Evolutionary conservation across 768 basidiomycete genomes (phyloP).

Genomic region (Udeniomyces megalosporus): DNA sequence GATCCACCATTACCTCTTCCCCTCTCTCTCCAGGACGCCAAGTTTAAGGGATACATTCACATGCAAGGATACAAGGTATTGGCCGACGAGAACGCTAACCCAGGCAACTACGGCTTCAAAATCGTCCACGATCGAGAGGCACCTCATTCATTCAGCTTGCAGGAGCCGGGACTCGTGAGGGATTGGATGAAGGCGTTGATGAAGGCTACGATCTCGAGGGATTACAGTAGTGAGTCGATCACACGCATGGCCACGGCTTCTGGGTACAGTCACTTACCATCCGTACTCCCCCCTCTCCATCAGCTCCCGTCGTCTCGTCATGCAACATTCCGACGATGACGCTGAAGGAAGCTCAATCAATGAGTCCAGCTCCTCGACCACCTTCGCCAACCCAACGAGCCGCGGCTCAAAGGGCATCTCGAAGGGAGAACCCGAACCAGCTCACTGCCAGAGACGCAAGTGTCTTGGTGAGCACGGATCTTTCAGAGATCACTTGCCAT

Average conservation of each 20-base stretch:
- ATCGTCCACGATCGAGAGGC: conserved; percentile 78
- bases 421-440: conserved; percentile 69
- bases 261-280: no score
- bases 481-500: background rate
- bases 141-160: conserved; percentile 78
- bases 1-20: background rate
- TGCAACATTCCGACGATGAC: conserved; percentile 95
- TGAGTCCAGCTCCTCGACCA: conserved; percentile 89
- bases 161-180: conserved; percentile 66
- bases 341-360: conserved; percentile 79
- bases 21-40: conserved; percentile 50
- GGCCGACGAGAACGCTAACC: conserved; percentile 77
- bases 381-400: conserved; percentile 78
- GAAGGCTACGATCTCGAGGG: conserved; percentile 92
- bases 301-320: conserved; percentile 87
- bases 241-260: no score
- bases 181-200: conserved; percentile 99
- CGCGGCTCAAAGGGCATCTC: conserved; percentile 70
- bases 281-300: background rate
- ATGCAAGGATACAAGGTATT: conserved; percentile 81
- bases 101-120: conserved; percentile 87
- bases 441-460: conserved; percentile 56
- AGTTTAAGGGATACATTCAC: conserved; percentile 92
- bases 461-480: conserved; percentile 42
- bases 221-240: conserved; percentile 59